Base-by-base conservation (phyloP, 805 yeast species). In the Ogataea siamensis region DNA sequence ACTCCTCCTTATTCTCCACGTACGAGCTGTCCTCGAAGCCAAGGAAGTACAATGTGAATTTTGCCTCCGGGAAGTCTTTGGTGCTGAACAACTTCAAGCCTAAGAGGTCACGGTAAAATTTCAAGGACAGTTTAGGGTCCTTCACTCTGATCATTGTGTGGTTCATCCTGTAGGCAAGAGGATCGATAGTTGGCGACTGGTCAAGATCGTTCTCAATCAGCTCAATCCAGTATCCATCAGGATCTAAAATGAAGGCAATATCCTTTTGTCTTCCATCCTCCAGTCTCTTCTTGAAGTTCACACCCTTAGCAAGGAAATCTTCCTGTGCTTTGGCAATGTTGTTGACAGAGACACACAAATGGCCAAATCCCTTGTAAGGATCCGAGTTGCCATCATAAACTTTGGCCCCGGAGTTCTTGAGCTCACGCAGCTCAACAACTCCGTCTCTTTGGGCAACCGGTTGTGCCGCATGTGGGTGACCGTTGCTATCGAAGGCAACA, bases 201-300 rank as follows among this genome's bases (percentile, higher is more conserved):
- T 62, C 59, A 25, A 67, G 48, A 13, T 65, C 70, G 50, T 75
- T 80, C 54, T 78, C 79, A 50, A 91, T 76, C 55, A 91, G 66
- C 70, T 91, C 99, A 54, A 91, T 76, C 99, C 99, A 91, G 67
- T 93, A 93, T 53, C 93, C 93, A 64, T 91, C 91, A 5, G 98
- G 97, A 56, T 93, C 99, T 51, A 89, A 74, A 5, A 83, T 95
- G 63, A 91, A 93, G 0, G 98, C 98, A 67, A 93, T 89, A 62
- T 87, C 74, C 63, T 80, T 81, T 66, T 87, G 96, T 64, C 96
- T 80, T 24, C 99, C 99, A 58, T 91, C 98, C 25, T 76, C 63
- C 49, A 89, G 68, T 57, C 71, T 85, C 71, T 91, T 93, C 65
- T 89, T 77, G 70, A 91, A 91, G 34, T 64, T 58, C 39, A 83